A percentile compares a stretch with the other conserved stretches of the same genome.
phyloP scores from a whole-genome alignment of 371 early-diverging fungal genomes.

The Mortierella sp. region DNA sequence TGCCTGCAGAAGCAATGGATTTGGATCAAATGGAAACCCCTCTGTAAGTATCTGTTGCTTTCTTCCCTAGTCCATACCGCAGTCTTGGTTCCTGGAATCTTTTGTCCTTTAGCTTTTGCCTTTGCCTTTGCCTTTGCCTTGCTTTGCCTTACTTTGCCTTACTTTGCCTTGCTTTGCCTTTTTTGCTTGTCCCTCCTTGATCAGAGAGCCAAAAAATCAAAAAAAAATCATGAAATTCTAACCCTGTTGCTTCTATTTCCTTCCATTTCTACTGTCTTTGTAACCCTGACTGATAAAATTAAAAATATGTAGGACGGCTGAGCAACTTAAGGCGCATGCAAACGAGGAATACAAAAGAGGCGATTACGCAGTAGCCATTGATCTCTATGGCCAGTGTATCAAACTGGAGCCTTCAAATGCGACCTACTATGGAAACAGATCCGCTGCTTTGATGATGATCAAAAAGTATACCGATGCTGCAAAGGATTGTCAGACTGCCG shows the following conservation, averaged over 20 bases:
- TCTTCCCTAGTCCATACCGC: too few relatives aligned
- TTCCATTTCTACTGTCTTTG: not conserved
- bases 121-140: not conserved
- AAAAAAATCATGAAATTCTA: not conserved
- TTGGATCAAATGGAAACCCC: slow-evolving; percentile 40
- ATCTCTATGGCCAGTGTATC: slow-evolving; percentile 72
- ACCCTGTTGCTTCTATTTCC: not conserved
- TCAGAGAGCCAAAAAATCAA: not conserved
- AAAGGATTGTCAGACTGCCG: slow-evolving; percentile 77
- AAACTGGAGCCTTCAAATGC: slow-evolving; percentile 72
- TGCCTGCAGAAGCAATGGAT: slow-evolving; percentile 58
- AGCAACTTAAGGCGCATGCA: slow-evolving; percentile 71
- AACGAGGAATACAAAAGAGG: slow-evolving; percentile 72
- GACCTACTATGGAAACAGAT: slow-evolving; percentile 85
- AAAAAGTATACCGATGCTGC: slow-evolving; percentile 74
- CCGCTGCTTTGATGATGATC: slow-evolving; percentile 85
- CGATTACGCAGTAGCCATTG: slow-evolving; percentile 70
- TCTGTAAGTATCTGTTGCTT: slow-evolving; percentile 30
- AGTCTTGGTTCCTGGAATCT: not conserved
- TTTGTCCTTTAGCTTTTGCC: not conserved
- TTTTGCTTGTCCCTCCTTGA: not conserved
- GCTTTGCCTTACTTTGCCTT: not conserved
- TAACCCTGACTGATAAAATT: not conserved
- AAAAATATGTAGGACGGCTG: slow-evolving; percentile 57
- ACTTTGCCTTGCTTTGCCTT: not conserved